These are phyloP conservation scores for Blastocystis sp. DNA, from an alignment of 352 stramenopile species.

Conservation along the genomic window DNA sequence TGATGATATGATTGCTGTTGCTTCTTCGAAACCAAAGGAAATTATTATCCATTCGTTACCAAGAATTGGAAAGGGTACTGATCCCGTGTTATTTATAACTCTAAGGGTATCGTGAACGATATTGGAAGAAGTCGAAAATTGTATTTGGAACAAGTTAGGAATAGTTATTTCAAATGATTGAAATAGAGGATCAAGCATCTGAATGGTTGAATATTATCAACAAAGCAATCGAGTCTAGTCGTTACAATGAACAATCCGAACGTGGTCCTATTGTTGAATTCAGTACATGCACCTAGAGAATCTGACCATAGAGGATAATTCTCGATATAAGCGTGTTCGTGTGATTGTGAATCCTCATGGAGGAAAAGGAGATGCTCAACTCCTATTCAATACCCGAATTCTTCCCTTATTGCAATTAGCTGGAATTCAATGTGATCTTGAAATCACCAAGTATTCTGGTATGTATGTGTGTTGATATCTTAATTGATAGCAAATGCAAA, in stretches of 20 bases:
- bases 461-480: not conserved
- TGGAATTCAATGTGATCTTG: slow-evolving; percentile 58
- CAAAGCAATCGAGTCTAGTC: slow-evolving; percentile 39
- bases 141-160: slow-evolving; percentile 13
- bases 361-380: slow-evolving; percentile 45
- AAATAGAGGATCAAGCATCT: slow-evolving; percentile 41
- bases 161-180: not conserved
- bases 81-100: not conserved
- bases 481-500: slow-evolving; percentile 24
- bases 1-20: slow-evolving; percentile 51
- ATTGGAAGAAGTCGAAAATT: slow-evolving; percentile 59
- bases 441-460: slow-evolving; percentile 62
- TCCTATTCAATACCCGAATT: slow-evolving; percentile 56
- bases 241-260: not conserved
- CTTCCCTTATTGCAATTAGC: slow-evolving; percentile 55
- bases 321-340: slow-evolving; percentile 32
- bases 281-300: not conserved
- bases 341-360: slow-evolving; percentile 58
- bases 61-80: not conserved
- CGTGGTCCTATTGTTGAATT: slow-evolving; percentile 57
- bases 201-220: slow-evolving; percentile 54
- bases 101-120: slow-evolving; percentile 39
- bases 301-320: slow-evolving; percentile 36
- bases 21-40: slow-evolving; percentile 38
- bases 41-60: slow-evolving; percentile 45